Evolutionary conservation across 129 eudicot genomes (phyloP).

Genomic region (Flaveria robusta): DNA sequence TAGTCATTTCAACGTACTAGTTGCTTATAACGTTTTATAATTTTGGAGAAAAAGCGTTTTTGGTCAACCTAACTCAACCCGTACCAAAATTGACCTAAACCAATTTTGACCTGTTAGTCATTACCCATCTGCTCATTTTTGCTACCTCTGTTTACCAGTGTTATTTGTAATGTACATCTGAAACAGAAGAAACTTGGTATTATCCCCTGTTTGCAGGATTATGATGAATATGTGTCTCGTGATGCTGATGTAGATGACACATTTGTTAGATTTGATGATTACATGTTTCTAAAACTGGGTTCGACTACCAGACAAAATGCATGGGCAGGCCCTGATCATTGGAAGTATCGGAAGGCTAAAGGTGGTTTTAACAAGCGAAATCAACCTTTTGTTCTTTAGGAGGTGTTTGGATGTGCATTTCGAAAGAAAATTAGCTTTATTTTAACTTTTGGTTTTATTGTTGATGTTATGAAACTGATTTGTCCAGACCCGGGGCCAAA

Average conservation of each 20-base stretch:
- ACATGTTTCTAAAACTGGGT: slow-evolving; percentile 57
- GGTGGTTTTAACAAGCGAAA: slow-evolving; percentile 39
- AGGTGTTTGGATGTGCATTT: slow-evolving; percentile 9
- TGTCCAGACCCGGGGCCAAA: no score
- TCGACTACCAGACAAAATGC: slow-evolving; percentile 68
- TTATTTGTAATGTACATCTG: neutral
- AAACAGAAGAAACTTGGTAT: neutral
- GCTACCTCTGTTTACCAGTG: neutral
- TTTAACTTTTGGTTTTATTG: no score
- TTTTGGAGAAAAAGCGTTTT: neutral
- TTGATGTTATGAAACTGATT: no score
- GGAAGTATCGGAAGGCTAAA: slow-evolving; percentile 80
- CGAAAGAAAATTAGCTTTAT: neutral
- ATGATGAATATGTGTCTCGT: slow-evolving; percentile 32
- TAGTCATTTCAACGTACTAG: neutral
- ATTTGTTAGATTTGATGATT: slow-evolving; percentile 55
- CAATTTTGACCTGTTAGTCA: neutral
- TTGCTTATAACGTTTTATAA: neutral
- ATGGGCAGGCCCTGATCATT: slow-evolving; percentile 98
- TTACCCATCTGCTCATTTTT: neutral
- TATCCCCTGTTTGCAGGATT: slow-evolving; percentile 46
- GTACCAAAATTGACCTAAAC: neutral
- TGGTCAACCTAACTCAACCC: neutral
- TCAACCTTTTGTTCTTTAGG: neutral
- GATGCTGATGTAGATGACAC: slow-evolving; percentile 57